A percentile compares a stretch with the other conserved stretches of the same genome.
Evolutionary conservation across 78 protist genomes (phyloP).

Genomic region (Capsaspora owczarzaki): DNA sequence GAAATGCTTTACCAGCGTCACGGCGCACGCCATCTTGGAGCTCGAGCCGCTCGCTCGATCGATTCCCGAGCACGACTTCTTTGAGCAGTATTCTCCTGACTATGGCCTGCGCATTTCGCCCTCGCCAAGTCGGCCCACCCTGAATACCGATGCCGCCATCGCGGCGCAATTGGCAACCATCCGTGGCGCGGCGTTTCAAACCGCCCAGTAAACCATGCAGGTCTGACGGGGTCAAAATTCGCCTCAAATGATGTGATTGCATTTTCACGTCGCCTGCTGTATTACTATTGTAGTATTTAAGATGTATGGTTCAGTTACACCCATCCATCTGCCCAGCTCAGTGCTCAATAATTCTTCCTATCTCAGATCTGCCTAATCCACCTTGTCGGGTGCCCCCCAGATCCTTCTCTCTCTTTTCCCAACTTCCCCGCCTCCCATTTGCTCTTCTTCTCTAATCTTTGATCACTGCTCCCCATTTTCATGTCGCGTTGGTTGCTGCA

Average conservation of each 20-base stretch:
- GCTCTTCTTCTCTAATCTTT: too few species aligned
- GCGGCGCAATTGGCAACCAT: background rate
- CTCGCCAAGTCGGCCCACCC: background rate
- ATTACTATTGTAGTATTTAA: too few species aligned
- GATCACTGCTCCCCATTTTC: too few species aligned
- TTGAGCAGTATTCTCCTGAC: background rate
- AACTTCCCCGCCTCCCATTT: too few species aligned
- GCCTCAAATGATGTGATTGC: background rate
- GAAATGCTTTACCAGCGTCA: conserved; percentile 78
- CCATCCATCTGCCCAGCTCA: too few species aligned
- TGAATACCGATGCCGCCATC: background rate
- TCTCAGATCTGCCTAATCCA: too few species aligned
- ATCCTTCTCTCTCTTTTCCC: too few species aligned
- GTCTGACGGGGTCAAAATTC: background rate
- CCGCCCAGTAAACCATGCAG: background rate
- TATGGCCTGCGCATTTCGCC: background rate
- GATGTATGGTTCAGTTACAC: too few species aligned
- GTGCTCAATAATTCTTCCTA: too few species aligned
- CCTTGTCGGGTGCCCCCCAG: too few species aligned
- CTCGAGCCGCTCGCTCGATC: background rate
- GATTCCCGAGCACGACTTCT: background rate
- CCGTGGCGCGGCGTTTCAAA: background rate
- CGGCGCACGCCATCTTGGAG: background rate
- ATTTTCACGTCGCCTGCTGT: background rate
- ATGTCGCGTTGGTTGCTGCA: too few species aligned